Evolutionary conservation across 2,329 filamentous ascomycete species (phyloP).

Genomic region (Nemania sp.): DNA sequence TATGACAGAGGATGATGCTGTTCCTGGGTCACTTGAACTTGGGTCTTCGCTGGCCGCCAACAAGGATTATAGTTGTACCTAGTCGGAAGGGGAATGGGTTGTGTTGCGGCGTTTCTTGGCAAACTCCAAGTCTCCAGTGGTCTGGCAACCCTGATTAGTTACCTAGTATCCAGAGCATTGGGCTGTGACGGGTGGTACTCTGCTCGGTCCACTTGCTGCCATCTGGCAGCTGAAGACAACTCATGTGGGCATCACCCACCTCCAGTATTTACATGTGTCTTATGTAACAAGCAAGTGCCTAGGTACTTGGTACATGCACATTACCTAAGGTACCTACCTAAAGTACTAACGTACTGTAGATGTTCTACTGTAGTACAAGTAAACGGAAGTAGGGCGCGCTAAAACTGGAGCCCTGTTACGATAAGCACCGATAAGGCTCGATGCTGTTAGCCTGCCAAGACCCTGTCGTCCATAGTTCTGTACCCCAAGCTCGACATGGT

Average conservation of each 20-base stretch:
- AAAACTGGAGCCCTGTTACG: not conserved
- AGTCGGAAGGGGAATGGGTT: conserved; percentile 13
- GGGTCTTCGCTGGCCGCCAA: conserved; percentile 21
- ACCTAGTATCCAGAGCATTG: not conserved
- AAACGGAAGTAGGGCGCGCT: not conserved
- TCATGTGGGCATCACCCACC: not conserved
- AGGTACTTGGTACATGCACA: too few relatives aligned
- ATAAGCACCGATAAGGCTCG: not conserved
- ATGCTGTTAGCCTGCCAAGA: conserved; percentile 6
- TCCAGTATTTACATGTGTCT: too few relatives aligned
- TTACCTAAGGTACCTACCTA: not conserved
- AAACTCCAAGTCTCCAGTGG: not conserved
- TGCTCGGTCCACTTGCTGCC: not conserved
- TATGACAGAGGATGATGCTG: conserved; percentile 25
- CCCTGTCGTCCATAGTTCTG: conserved; percentile 2
- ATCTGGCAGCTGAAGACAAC: not conserved
- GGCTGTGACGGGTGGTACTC: not conserved
- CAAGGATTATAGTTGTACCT: conserved; percentile 7
- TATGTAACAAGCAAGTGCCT: too few relatives aligned
- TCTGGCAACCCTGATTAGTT: not conserved
- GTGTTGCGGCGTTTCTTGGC: conserved; percentile 10
- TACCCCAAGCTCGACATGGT: conserved; percentile 28
- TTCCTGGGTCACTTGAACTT: conserved; percentile 1
- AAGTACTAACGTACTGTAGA: too few relatives aligned
- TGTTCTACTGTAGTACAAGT: too few relatives aligned